Base-by-base conservation (phyloP, 2,329 filamentous ascomycete species). In the Cladophialophora exuberans region DNA sequence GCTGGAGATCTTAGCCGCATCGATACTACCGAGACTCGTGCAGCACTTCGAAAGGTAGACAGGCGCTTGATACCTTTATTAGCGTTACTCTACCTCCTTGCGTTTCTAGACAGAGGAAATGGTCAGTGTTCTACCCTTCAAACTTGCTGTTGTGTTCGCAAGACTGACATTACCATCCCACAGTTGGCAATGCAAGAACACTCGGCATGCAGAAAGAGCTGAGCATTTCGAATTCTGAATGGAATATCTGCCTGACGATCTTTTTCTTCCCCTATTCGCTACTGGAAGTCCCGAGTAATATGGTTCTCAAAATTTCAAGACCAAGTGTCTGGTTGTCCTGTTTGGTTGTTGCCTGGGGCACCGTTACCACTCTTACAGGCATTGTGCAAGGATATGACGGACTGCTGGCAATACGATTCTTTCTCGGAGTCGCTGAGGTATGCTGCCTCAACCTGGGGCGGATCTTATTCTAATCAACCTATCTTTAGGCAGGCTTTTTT, bases 191-290 rank as follows among this genome's bases (percentile, higher is more conserved):
- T 62, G 76, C 75, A 3, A 70, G 73, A 9, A 64, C 77, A 5
- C 68, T 72, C 39, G 74, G 75, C 3, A 63, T 79, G 59, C 71
- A 74, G 55, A 64, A 63, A 33, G 70, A 76, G 38, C 66, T 78
- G 39, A 59, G 70, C 26, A 73, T 79, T 71, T 68, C 5, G 11
- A n/a, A 17, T 6, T n/a, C 11, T 3, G 13, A 39, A 11, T 44
- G 39, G 22, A 35, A 42, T 36, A 15, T 36, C 15, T 36, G 9
- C 9, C 10, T 15, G 6, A 25, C 39, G 41, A 39, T 64, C 66
- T 92, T 92, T 75, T 93, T 91, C 71, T 81, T 92, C 1, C 88
- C 89, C 1, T 45, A 52, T 46, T 41, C 15, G 3, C 28, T 47
- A 6, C 83, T 81, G 66, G 84, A 87, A 64, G 69, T 87, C 6